Conservation (phyloP, 768 basidiomycete genomes). For the Lentinula edodes region DNA sequence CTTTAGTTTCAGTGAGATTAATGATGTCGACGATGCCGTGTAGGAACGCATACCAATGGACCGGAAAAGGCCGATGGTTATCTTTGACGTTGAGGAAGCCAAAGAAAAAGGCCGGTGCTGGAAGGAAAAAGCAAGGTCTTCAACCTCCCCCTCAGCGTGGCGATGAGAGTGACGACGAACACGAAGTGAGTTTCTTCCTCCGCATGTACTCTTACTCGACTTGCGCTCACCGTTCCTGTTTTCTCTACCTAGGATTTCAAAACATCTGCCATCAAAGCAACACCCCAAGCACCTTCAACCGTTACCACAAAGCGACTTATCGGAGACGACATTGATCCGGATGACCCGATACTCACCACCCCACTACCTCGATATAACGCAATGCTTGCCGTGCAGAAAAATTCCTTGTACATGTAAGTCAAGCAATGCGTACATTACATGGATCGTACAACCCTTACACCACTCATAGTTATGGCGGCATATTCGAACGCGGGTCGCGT, state of each 20-base stretch:
- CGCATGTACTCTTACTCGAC: not conserved
- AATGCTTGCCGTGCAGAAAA: constrained; percentile 80
- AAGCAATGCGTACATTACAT: not conserved
- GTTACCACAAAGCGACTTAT: constrained; percentile 7
- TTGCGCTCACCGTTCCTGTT: too few relatives aligned
- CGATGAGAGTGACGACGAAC: constrained; percentile 16
- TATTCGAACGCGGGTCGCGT: constrained; percentile 73
- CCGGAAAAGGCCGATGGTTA: constrained; percentile 74
- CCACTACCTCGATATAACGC: constrained; percentile 81
- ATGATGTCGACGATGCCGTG: not conserved
- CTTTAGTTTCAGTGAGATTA: not conserved
- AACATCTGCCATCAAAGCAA: not conserved
- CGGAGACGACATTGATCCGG: constrained; percentile 37
- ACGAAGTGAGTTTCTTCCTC: constrained; percentile 8
- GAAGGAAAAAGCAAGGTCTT: constrained; percentile 29
- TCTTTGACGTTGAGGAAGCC: constrained; percentile 61
- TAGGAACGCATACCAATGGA: constrained; percentile 75
- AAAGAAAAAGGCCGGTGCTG: constrained; percentile 44
- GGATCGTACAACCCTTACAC: not conserved
- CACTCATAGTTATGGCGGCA: constrained; percentile 71
- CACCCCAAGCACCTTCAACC: not conserved
- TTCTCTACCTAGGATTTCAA: not conserved
- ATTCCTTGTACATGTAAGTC: constrained; percentile 80
- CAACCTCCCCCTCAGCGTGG: constrained; percentile 5
- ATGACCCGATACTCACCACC: constrained; percentile 58